These are phyloP conservation scores for Xylariaceae sp. DNA, from an alignment of 2,329 filamentous ascomycete species.

Conservation along the genomic window DNA sequence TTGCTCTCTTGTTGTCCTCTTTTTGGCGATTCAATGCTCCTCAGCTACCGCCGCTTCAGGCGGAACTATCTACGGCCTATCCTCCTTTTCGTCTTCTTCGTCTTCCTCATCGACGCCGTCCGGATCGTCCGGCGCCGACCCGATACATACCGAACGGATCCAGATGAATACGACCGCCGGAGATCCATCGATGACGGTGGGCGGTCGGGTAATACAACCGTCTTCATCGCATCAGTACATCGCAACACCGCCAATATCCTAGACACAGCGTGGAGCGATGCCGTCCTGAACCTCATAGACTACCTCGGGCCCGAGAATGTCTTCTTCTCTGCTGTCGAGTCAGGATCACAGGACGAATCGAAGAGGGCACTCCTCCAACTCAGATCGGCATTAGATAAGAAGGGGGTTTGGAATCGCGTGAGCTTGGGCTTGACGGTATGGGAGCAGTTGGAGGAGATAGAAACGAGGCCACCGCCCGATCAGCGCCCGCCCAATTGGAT, in stretches of 20 bases:
- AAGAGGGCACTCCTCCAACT: constrained; percentile 59
- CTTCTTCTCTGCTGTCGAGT: constrained; percentile 63
- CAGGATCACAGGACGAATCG: constrained; percentile 63
- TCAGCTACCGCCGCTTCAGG: constrained; percentile 33
- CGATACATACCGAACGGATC: constrained; percentile 27
- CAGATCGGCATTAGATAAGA: constrained; percentile 46
- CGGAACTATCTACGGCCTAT: constrained; percentile 33
- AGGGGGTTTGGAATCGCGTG: constrained; percentile 52
- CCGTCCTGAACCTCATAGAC: constrained; percentile 52
- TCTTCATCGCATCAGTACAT: constrained; percentile 65
- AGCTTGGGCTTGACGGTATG: constrained; percentile 50
- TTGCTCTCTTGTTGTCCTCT: constrained; percentile 5
- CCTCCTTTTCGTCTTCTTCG: constrained; percentile 28
- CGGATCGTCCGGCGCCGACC: constrained; percentile 30
- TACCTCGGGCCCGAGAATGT: constrained; percentile 59
- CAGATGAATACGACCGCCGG: constrained; percentile 18
- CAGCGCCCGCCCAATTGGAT: constrained; percentile 57
- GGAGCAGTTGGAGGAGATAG: constrained; percentile 54
- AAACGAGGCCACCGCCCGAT: constrained; percentile 33
- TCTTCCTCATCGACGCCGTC: constrained; percentile 35
- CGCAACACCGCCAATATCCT: constrained; percentile 63
- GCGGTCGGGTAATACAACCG: constrained; percentile 30
- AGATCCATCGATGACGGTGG: constrained; percentile 18
- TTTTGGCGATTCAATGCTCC: constrained; percentile 34
- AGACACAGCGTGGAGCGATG: constrained; percentile 55